These are phyloP conservation scores for Leccinellum luteum DNA, from an alignment of 768 basidiomycete genomes.

Conservation along the genomic window DNA sequence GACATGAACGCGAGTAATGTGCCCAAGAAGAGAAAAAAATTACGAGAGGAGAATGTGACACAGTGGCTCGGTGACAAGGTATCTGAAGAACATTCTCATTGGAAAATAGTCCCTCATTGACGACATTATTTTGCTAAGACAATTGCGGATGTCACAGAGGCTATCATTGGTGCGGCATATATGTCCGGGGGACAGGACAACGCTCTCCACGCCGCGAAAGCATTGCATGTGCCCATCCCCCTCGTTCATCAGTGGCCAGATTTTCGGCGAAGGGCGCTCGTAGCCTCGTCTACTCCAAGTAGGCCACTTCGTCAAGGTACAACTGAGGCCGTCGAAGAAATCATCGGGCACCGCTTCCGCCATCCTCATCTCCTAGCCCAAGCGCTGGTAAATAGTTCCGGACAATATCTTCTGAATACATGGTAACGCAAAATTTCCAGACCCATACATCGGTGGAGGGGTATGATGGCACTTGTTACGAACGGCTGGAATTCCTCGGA, in stretches of 20 bases:
- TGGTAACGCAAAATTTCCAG: slow-evolving; percentile 38
- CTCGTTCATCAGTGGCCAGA: slow-evolving; percentile 70
- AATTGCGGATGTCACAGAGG: slow-evolving; percentile 82
- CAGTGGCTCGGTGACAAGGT: slow-evolving; percentile 82
- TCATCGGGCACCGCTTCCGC: slow-evolving; percentile 62
- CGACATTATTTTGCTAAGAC: slow-evolving; percentile 43
- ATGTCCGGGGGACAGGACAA: slow-evolving; percentile 66
- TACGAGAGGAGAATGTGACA: slow-evolving; percentile 39
- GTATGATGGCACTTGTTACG: slow-evolving; percentile 58
- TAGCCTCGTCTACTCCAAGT: slow-evolving; percentile 42
- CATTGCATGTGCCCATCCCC: slow-evolving; percentile 62
- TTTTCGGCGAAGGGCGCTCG: slow-evolving; percentile 48
- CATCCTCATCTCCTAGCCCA: slow-evolving; percentile 64
- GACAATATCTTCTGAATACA: background rate
- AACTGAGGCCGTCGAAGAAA: slow-evolving; percentile 55
- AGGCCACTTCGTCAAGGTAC: slow-evolving; percentile 47
- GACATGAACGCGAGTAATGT: slow-evolving; percentile 4
- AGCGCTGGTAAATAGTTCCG: slow-evolving; percentile 56
- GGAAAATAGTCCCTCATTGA: slow-evolving; percentile 8
- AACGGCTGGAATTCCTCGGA: slow-evolving; percentile 81
- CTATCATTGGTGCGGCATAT: slow-evolving; percentile 81
- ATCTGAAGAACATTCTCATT: background rate
- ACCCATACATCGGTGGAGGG: slow-evolving; percentile 64
- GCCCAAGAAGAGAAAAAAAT: slow-evolving; percentile 40
- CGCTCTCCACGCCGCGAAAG: slow-evolving; percentile 63